phyloP scores from a whole-genome alignment of 805 yeast genomes.

The Starmerella sirachaensis region DNA sequence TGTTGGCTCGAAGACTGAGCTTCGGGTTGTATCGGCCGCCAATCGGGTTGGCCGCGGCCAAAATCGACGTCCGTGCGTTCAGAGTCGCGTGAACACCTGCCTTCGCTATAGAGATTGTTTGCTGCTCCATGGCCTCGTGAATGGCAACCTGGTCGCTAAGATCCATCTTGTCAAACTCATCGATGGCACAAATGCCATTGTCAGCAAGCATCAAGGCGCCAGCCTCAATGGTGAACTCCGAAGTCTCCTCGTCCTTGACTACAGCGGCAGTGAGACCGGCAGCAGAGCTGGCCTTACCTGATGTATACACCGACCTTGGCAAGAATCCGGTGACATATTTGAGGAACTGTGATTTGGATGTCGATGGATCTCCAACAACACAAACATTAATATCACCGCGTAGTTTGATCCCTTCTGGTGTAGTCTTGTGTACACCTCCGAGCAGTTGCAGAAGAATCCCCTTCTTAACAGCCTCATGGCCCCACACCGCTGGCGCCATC shows the following conservation, averaged over 20 bases:
- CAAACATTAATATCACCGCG: slow-evolving; percentile 96
- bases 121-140: slow-evolving; percentile 99
- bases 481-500: slow-evolving; percentile 91
- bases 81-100: slow-evolving; percentile 98
- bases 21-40: slow-evolving; percentile 94
- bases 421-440: slow-evolving; percentile 91
- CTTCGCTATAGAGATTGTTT: slow-evolving; percentile 94
- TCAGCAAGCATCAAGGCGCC: slow-evolving; percentile 98
- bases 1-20: slow-evolving; percentile 67
- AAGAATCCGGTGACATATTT: slow-evolving; percentile 85
- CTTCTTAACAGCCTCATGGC: slow-evolving; percentile 88
- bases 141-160: slow-evolving; percentile 91
- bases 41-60: slow-evolving; percentile 98
- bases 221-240: slow-evolving; percentile 94
- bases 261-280: slow-evolving; percentile 99
- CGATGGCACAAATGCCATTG: slow-evolving; percentile 96
- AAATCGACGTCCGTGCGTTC: slow-evolving; percentile 89
- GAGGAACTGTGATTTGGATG: slow-evolving; percentile 89
- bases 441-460: slow-evolving; percentile 78
- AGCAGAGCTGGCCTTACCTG: slow-evolving; percentile 97
- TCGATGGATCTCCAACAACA: slow-evolving; percentile 95
- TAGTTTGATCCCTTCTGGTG: slow-evolving; percentile 85
- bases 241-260: slow-evolving; percentile 92
- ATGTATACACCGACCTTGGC: slow-evolving; percentile 91
- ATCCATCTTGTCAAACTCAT: slow-evolving; percentile 98